Conservation (phyloP, 768 basidiomycete genomes). For the Boletus bicolor region DNA sequence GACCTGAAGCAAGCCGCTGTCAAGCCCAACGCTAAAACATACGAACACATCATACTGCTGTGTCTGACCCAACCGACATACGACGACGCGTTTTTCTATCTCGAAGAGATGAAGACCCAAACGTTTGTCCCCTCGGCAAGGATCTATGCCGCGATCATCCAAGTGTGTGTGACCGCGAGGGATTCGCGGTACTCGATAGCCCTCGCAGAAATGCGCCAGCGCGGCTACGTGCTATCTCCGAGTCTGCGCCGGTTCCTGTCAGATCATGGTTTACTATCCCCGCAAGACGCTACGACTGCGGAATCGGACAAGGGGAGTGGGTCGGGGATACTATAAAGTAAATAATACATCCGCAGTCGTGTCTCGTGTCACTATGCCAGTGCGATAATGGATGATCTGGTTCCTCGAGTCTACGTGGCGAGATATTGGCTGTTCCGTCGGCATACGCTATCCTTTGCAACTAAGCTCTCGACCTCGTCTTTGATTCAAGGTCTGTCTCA, state of each 20-base stretch:
- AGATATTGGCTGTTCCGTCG: not conserved
- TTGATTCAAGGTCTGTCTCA: not conserved
- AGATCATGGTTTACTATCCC: constrained; percentile 5
- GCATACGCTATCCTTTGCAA: not conserved
- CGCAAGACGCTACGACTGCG: not conserved
- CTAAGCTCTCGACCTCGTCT: not conserved
- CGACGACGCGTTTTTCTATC: constrained; percentile 85
- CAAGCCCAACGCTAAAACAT: constrained; percentile 57
- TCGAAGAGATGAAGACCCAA: constrained; percentile 81
- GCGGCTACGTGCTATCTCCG: constrained; percentile 44
- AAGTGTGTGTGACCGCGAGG: constrained; percentile 49
- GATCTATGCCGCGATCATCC: constrained; percentile 59
- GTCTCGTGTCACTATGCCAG: not conserved
- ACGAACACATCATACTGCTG: constrained; percentile 63
- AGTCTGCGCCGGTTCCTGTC: constrained; percentile 34
- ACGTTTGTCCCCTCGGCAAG: constrained; percentile 48
- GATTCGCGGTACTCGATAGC: constrained; percentile 67
- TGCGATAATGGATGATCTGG: not conserved
- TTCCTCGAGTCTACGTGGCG: not conserved
- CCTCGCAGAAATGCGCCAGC: constrained; percentile 66
- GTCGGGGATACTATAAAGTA: not conserved
- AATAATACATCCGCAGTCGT: not conserved
- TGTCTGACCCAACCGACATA: constrained; percentile 70
- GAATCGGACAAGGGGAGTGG: not conserved
- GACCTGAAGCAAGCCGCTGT: constrained; percentile 63